Evolutionary conservation across 2,329 filamentous ascomycete species (phyloP).

Genomic region (Botryotinia narcissicola): DNA sequence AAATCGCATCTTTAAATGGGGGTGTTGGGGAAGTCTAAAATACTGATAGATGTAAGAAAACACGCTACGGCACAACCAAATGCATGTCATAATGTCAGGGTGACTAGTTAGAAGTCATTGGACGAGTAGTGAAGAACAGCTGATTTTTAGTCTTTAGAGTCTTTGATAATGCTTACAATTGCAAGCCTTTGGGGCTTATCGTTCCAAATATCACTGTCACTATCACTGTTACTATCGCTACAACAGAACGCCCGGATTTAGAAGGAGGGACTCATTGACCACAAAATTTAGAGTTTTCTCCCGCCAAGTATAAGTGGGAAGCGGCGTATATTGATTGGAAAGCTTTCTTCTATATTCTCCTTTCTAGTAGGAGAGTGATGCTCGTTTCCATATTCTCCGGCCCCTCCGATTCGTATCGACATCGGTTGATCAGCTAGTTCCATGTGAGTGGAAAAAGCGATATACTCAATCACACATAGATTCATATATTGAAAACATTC

Average conservation of each 20-base stretch:
- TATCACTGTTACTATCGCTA: neutral
- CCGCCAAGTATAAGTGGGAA: neutral
- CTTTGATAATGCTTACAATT: neutral
- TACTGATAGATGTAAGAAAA: neutral
- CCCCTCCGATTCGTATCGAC: neutral
- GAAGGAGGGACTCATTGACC: neutral
- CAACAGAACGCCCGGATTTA: neutral
- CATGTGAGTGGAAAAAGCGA: neutral
- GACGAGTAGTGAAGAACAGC: neutral
- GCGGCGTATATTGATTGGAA: neutral
- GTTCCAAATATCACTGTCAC: neutral
- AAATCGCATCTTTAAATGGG: constrained; percentile 6
- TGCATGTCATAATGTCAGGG: constrained; percentile 1
- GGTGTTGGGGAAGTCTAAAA: neutral
- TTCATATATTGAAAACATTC: neutral
- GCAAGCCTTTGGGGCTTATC: neutral
- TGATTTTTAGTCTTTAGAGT: neutral
- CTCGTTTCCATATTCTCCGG: neutral
- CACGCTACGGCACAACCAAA: neutral
- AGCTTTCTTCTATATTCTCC: neutral
- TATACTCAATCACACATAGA: neutral
- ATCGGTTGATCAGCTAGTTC: neutral
- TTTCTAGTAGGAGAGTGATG: neutral
- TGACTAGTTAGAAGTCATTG: neutral
- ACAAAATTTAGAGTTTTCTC: neutral